Base-by-base conservation (phyloP, 2,329 filamentous ascomycete genomes). In the Tetracladium maxilliforme region DNA sequence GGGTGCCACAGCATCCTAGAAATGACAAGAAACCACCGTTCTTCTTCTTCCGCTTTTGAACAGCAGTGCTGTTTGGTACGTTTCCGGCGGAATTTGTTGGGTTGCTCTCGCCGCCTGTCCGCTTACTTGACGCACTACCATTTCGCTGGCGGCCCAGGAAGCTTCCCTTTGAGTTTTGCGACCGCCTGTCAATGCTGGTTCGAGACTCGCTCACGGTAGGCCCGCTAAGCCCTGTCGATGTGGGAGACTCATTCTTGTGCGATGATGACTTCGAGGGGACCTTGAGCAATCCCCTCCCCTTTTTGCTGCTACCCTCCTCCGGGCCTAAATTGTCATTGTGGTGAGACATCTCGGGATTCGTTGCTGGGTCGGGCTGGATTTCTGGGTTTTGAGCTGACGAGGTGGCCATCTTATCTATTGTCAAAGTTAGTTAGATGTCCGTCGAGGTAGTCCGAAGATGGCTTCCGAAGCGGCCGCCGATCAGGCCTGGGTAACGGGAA, bases 121-220 rank as follows among this genome's bases (percentile, higher is more conserved):
- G 70, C 33, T 43, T 71, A 52, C 71, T 80, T 38, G 68, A 70
- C 33, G 68, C 62, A 51, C 73, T 81, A 39, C 70, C 69, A 52
- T 77, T 77, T 41, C 70, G 61, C 40, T 66, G 63, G 36, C 64
- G 58, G 33, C 63, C 70, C 28, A 70, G 51, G 39, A 74, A 69
- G 50, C 72, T 79, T 36, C 61, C 56, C 51, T 64, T 71, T 32
- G 69, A 74, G 37, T 68, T 70, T 48, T 70, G 76, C 24, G 75
- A 79, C 36, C 63, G 61, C 30, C 64, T 63, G 37, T 66, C 64
- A 38, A 72, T 68, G 44, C 68, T 76, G 40, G 70, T 70, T 45
- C 63, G 56, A 28, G 63, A 54, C 37, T 73, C 67, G 47, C 56
- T 63, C 28, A 60, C 61, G 26, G 68, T 71, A 23, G 56, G 61